Percentiles rank a stretch among this genome's conserved stretches.
phyloP scores from a whole-genome alignment of 148 eudicot genomes.

The Rhododendron simsii region DNA sequence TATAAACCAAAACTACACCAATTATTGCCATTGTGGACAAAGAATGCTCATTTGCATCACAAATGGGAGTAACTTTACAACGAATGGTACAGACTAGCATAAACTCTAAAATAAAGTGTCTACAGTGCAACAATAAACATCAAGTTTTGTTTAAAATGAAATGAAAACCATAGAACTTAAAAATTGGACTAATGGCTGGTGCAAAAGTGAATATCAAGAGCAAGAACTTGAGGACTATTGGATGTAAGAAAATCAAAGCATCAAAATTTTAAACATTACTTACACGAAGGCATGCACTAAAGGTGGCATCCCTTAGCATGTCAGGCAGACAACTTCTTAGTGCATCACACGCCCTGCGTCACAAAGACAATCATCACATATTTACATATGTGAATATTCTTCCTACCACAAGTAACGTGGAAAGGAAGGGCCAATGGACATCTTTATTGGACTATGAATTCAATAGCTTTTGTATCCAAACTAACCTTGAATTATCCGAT shows the following conservation, averaged over 20 bases:
- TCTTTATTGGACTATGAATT: not conserved
- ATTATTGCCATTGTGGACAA: not conserved
- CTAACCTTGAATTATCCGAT: conserved; percentile 76
- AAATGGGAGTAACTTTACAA: not conserved
- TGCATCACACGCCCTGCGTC: conserved; percentile 85
- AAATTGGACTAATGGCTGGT: not conserved
- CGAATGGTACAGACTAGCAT: not conserved
- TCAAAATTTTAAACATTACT: conserved; percentile 19
- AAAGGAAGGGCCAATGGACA: not conserved
- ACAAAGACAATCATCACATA: not conserved
- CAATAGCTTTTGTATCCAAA: not conserved
- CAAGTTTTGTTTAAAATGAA: not conserved
- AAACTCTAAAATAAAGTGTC: not conserved
- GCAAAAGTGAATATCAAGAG: not conserved
- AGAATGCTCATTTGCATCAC: not conserved
- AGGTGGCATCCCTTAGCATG: conserved; percentile 73
- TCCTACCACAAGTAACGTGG: not conserved
- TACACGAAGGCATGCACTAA: conserved; percentile 67
- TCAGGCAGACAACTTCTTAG: conserved; percentile 82
- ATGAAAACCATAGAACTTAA: not conserved
- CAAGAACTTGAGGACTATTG: not conserved
- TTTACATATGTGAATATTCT: not conserved
- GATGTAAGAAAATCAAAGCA: not conserved
- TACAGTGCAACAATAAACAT: not conserved
- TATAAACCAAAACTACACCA: not conserved